Evolutionary conservation across 208 protist genomes (phyloP).

Genomic region (Naegleria lovaniensis): DNA sequence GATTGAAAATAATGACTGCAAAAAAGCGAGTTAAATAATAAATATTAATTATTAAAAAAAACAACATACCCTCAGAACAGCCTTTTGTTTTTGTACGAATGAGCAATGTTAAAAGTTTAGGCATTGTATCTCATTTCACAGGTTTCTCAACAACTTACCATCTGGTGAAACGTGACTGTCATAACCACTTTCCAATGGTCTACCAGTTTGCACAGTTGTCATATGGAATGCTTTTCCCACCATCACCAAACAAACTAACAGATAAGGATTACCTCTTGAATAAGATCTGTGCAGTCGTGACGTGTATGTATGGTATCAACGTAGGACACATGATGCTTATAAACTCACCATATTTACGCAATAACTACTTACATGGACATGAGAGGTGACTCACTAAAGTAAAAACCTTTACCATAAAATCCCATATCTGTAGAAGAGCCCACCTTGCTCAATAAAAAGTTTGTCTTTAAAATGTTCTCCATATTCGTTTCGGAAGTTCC

Average conservation of each 20-base stretch:
- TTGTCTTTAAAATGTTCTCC: slow-evolving; percentile 25
- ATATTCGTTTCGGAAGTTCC: background rate
- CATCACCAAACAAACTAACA: slow-evolving; percentile 18
- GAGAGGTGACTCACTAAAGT: background rate
- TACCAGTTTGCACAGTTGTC: background rate
- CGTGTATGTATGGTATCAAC: too few species aligned
- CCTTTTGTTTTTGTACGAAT: background rate
- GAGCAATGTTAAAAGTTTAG: background rate
- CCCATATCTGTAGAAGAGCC: slow-evolving; percentile 13
- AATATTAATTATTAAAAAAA: too few species aligned
- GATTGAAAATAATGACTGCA: slow-evolving; percentile 27
- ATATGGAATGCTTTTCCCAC: slow-evolving; percentile 12
- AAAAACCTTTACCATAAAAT: slow-evolving; percentile 21
- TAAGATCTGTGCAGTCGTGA: background rate
- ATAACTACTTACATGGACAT: background rate
- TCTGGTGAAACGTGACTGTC: background rate
- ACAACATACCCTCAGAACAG: background rate
- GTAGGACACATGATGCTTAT: too few species aligned
- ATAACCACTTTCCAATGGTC: background rate
- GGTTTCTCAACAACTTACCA: background rate
- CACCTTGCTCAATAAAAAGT: background rate
- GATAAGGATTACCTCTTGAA: background rate
- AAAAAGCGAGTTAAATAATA: too few species aligned
- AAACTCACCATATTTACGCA: too few species aligned
- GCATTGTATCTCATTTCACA: background rate